phyloP scores from a whole-genome alignment of 208 protist species.

The Acanthamoeba healyi region DNA sequence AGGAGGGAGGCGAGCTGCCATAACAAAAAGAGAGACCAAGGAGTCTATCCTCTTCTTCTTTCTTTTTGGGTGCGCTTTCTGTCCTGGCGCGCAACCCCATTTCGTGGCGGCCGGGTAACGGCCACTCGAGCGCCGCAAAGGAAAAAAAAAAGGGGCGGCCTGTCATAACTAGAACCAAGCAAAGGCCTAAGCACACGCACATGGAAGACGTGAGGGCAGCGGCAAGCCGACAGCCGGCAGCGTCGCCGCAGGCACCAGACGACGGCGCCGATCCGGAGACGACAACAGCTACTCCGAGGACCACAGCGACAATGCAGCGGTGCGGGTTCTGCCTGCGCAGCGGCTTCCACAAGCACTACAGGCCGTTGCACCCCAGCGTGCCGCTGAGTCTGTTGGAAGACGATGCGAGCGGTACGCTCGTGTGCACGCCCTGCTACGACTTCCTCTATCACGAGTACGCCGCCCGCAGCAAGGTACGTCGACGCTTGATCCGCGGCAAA shows the following conservation, averaged over 20 bases:
- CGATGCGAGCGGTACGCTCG: background rate
- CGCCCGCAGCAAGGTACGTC: background rate
- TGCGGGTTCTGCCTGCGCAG: background rate
- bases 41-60: no score
- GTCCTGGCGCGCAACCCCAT: background rate
- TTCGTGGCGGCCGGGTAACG: background rate
- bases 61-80: no score
- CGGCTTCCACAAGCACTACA: background rate
- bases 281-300: no score
- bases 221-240: no score
- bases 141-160: background rate
- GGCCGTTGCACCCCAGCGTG: background rate
- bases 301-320: background rate
- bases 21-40: no score
- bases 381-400: slow-evolving; percentile 28
- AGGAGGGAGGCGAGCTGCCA: no score
- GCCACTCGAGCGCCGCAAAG: background rate
- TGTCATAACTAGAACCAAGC: background rate
- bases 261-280: background rate
- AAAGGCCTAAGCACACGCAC: background rate
- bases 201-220: background rate
- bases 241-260: background rate
- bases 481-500: background rate
- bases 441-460: background rate
- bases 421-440: background rate